Percentiles rank a stretch among this genome's conserved stretches.
Conservation (phyloP, 352 stramenopile genomes). For the Phytopythium helicoides region DNA sequence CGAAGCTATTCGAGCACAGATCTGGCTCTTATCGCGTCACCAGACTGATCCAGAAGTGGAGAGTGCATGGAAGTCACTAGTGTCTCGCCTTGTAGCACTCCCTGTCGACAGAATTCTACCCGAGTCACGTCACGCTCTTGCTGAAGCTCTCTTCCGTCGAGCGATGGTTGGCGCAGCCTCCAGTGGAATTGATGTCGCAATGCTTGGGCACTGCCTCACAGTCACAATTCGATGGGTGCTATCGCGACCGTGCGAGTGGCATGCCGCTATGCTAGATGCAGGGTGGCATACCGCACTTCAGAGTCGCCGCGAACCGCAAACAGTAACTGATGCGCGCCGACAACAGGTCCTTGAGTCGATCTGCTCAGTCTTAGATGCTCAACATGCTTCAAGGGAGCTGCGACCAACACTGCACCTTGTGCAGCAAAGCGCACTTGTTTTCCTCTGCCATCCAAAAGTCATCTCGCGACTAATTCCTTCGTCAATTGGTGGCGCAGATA, state of each 20-base stretch:
- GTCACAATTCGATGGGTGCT: slow-evolving; percentile 65
- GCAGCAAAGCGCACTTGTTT: slow-evolving; percentile 52
- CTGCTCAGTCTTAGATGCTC: slow-evolving; percentile 53
- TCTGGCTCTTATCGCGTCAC: slow-evolving; percentile 66
- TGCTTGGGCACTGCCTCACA: slow-evolving; percentile 45
- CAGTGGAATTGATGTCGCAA: slow-evolving; percentile 35
- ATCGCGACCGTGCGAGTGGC: slow-evolving; percentile 59
- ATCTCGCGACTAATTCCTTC: background rate
- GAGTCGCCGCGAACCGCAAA: background rate
- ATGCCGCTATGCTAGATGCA: slow-evolving; percentile 47
- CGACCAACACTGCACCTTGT: slow-evolving; percentile 34
- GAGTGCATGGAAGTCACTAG: slow-evolving; percentile 38
- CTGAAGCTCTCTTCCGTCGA: slow-evolving; percentile 59
- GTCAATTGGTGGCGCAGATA: background rate
- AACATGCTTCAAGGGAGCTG: slow-evolving; percentile 27
- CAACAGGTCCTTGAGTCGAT: slow-evolving; percentile 12
- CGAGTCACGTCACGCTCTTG: slow-evolving; percentile 51
- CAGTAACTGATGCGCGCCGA: background rate
- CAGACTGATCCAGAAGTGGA: slow-evolving; percentile 19
- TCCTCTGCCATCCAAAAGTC: slow-evolving; percentile 39
- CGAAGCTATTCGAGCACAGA: slow-evolving; percentile 59
- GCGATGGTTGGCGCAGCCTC: slow-evolving; percentile 37
- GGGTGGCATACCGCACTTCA: slow-evolving; percentile 58
- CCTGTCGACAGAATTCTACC: slow-evolving; percentile 45
- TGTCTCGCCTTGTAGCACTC: slow-evolving; percentile 41